phyloP scores from a whole-genome alignment of 257 asterid species.

The Solanum arcanum region DNA sequence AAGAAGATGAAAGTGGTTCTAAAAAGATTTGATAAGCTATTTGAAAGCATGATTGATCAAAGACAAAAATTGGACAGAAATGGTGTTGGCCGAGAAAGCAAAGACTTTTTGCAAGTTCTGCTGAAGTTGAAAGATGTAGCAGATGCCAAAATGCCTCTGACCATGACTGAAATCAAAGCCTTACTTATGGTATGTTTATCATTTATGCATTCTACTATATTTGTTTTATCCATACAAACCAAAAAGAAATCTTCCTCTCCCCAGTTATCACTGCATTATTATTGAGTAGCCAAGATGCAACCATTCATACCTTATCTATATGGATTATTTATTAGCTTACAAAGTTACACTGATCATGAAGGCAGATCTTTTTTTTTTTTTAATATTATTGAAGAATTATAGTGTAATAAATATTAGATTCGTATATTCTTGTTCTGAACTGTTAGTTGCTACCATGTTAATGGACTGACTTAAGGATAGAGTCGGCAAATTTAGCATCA shows the following conservation, averaged over 20 bases:
- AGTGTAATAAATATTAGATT: not conserved
- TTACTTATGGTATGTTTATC: conserved; percentile 52
- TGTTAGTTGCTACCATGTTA: not conserved
- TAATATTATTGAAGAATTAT: not conserved
- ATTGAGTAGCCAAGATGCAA: not conserved
- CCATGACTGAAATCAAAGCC: conserved; percentile 57
- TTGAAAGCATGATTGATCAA: not conserved
- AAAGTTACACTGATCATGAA: not conserved
- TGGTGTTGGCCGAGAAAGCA: conserved; percentile 3
- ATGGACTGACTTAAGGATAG: not conserved
- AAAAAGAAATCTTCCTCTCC: too few relatives aligned
- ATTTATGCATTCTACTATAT: too few relatives aligned
- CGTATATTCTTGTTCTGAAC: not conserved
- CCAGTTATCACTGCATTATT: too few relatives aligned
- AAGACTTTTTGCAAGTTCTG: conserved; percentile 54
- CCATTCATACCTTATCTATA: not conserved
- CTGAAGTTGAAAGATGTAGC: conserved; percentile 36
- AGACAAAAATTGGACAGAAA: not conserved
- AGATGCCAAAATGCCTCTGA: conserved; percentile 38
- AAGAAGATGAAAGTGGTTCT: not conserved
- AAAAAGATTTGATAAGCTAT: not conserved
- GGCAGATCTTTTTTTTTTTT: not conserved
- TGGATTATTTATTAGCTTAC: not conserved
- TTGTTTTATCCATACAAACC: too few relatives aligned
- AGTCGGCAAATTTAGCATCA: not conserved